These are phyloP conservation scores for Colletotrichum liriopes DNA, from an alignment of 2,329 filamentous ascomycete genomes.

Conservation along the genomic window DNA sequence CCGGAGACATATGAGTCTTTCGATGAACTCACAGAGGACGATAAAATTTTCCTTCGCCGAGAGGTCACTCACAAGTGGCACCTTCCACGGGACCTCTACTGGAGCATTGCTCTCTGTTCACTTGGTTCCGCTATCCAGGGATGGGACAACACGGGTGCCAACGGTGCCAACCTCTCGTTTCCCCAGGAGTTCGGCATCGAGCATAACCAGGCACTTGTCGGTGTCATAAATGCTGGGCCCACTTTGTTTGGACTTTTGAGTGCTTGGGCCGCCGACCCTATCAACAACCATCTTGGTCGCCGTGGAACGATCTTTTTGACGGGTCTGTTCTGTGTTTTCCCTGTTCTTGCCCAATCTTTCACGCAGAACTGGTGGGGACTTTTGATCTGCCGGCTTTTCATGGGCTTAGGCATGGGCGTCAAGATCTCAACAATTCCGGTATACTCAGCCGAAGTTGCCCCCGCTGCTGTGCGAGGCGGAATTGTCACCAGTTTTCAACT, in stretches of 20 bases:
- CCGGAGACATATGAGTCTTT: slow-evolving; percentile 43
- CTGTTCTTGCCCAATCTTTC: slow-evolving; percentile 68
- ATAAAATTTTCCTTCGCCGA: slow-evolving; percentile 45
- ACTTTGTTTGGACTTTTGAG: slow-evolving; percentile 45
- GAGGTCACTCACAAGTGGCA: slow-evolving; percentile 51
- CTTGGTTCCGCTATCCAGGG: slow-evolving; percentile 54
- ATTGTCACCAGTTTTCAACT: slow-evolving; percentile 84
- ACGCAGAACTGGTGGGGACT: slow-evolving; percentile 68
- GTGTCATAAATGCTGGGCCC: slow-evolving; percentile 66
- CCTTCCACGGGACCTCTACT: slow-evolving; percentile 48
- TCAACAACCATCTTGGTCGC: slow-evolving; percentile 52
- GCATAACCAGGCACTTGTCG: slow-evolving; percentile 66
- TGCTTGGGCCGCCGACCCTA: slow-evolving; percentile 54
- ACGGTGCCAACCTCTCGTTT: slow-evolving; percentile 58
- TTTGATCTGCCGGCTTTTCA: slow-evolving; percentile 63
- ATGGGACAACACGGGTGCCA: slow-evolving; percentile 63
- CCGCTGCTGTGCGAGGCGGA: slow-evolving; percentile 79
- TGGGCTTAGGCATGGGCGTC: slow-evolving; percentile 80
- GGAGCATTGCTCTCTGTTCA: slow-evolving; percentile 49
- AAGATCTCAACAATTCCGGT: slow-evolving; percentile 78
- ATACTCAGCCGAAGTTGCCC: slow-evolving; percentile 81
- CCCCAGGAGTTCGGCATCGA: slow-evolving; percentile 54
- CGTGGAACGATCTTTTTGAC: slow-evolving; percentile 66
- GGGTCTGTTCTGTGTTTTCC: slow-evolving; percentile 69
- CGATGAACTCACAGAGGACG: slow-evolving; percentile 46